phyloP scores from a whole-genome alignment of 2,329 filamentous ascomycete genomes.

The Camptophora hylomeconis region DNA sequence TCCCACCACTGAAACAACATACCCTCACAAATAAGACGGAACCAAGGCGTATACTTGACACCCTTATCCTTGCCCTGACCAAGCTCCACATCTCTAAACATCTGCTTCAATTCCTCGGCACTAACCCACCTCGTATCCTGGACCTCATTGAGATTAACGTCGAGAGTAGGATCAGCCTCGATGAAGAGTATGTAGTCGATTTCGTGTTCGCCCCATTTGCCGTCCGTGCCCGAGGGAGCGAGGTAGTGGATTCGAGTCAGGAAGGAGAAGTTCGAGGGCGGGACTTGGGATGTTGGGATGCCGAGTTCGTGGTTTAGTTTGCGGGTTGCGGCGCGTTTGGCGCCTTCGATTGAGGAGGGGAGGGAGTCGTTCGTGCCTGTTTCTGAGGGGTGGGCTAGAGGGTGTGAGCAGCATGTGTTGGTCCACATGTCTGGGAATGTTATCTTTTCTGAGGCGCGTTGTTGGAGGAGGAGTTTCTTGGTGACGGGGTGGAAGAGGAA shows the following conservation, averaged over 20 bases:
- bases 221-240: conserved; percentile 74
- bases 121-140: conserved; percentile 74
- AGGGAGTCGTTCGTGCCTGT: conserved; percentile 65
- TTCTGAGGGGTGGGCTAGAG: conserved; percentile 80
- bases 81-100: conserved; percentile 68
- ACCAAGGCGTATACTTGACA: conserved; percentile 87
- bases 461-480: conserved; percentile 86
- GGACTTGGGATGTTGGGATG: conserved; percentile 79
- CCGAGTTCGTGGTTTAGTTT: conserved; percentile 93
- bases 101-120: conserved; percentile 65
- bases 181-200: conserved; percentile 99
- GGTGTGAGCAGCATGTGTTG: conserved; percentile 98
- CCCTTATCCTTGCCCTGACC: conserved; percentile 62
- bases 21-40: conserved; percentile 95
- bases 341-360: conserved; percentile 66
- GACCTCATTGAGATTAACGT: conserved; percentile 78
- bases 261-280: conserved; percentile 82
- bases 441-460: conserved; percentile 92
- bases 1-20: conserved; percentile 99
- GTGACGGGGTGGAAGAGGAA: conserved; percentile 85
- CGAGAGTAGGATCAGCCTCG: conserved; percentile 78
- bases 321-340: conserved; percentile 80
- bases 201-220: conserved; percentile 98
- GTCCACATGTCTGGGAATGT: conserved; percentile 99
- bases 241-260: conserved; percentile 97